Conservation (phyloP, 805 yeast species). For the Cyberlindnera maclurae region DNA sequence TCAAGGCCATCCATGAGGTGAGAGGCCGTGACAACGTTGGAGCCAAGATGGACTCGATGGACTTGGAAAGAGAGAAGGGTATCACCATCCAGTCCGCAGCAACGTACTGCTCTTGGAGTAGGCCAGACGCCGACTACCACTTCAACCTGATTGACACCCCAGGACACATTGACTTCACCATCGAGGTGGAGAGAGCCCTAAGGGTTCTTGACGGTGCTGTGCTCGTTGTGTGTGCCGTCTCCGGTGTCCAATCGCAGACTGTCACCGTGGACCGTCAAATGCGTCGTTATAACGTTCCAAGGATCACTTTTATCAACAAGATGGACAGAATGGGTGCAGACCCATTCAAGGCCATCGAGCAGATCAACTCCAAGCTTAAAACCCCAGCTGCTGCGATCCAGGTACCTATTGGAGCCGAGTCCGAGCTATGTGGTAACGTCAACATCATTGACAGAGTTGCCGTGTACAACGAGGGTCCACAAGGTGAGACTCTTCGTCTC, state of each 20-base stretch:
- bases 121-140: conserved; percentile 60
- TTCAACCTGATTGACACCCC: conserved; percentile 97
- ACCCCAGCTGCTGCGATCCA: conserved; percentile 97
- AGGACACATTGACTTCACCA: conserved; percentile 97
- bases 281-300: conserved; percentile 96
- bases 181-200: conserved; percentile 97
- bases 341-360: conserved; percentile 93
- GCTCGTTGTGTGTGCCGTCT: conserved; percentile 94
- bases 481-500: conserved; percentile 74
- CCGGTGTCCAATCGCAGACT: conserved; percentile 98
- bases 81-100: conserved; percentile 99
- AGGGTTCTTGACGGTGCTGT: conserved; percentile 98
- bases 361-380: conserved; percentile 77
- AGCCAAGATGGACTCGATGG: conserved; percentile 99
- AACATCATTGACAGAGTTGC: conserved; percentile 87
- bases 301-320: conserved; percentile 93
- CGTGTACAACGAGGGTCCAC: conserved; percentile 79
- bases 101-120: conserved; percentile 94
- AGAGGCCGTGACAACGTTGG: conserved; percentile 97
- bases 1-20: conserved; percentile 93
- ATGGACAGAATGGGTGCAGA: conserved; percentile 99
- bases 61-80: conserved; percentile 96
- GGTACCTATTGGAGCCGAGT: conserved; percentile 95
- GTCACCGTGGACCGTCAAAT: conserved; percentile 98
- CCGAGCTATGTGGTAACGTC: conserved; percentile 78